Evolutionary conservation across 352 stramenopile genomes (phyloP), one percentile per base, ranked within the genome.

Genomic region (Pilasporangium apinafurcum): DNA sequence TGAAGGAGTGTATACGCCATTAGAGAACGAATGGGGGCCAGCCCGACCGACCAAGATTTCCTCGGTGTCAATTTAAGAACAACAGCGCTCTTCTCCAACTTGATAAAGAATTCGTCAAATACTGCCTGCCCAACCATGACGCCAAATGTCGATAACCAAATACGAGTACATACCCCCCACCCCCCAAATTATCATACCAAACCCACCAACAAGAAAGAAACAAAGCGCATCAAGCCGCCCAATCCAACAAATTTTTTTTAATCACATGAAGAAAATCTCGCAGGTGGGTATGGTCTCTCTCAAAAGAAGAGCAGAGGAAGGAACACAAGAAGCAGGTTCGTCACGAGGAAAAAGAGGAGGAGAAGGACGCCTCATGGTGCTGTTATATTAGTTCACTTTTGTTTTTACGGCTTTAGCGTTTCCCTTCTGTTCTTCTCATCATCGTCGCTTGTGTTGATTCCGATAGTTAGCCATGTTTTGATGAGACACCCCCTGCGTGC

Each of bases 21-120:
- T 82, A 46, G 81, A 93, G 45, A 91, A 93, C 58, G 81, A 93
- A 53, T 93, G 81, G 81, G 81, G 81, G 4, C 68, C 78, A 16
- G 79, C 81, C 29, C 62, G 70, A 34, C 81, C 78, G 43, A 90
- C 75, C 44, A 91, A 91, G 61, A 84, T 88, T 49, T 86, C 76
- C 39, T 89, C 81, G 38, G 77, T 91, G 26, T 91, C 78, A 37
- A 91, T 93, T 42, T 90, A 89, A 68, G 4, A 22, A 25, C 35
- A 24, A 13, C 17, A 20, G 25, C 51, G 33, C 34, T 34, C 31
- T 36, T 17, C 31, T 17, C 20, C 31, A 16, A 38, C 33, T 16
- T 38, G 33, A 8, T 10, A 16, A 25, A 34, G n/a, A 28, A 12
- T 12, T 37, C 50, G 39, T 25, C 34, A 12, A 42, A 25, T 54